Evolutionary conservation across 805 yeast species (phyloP).

Genomic region (Brettanomyces sp.): DNA sequence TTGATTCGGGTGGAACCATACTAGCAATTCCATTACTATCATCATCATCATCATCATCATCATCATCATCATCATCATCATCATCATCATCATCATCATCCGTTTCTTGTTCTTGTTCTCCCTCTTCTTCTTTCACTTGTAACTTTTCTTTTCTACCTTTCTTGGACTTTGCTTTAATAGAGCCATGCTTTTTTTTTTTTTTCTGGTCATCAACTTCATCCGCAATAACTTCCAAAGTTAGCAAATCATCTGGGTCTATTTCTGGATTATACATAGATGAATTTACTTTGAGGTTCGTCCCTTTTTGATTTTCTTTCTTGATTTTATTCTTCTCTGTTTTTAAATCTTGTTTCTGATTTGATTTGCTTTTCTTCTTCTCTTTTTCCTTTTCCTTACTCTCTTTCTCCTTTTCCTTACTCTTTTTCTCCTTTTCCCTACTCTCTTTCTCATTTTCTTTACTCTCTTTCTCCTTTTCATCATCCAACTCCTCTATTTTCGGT

Average conservation of each 20-base stretch:
- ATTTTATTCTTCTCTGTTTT: not conserved
- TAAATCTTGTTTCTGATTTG: not conserved
- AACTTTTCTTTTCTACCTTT: too few relatives aligned
- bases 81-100: conserved; percentile 11
- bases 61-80: conserved; percentile 20
- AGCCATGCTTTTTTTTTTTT: conserved; percentile 16
- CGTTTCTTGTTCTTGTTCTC: too few relatives aligned
- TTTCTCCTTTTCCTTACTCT: not conserved
- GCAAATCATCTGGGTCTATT: conserved; percentile 35
- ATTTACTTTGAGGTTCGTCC: conserved; percentile 2
- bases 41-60: conserved; percentile 11
- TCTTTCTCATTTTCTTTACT: not conserved
- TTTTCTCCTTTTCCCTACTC: too few relatives aligned
- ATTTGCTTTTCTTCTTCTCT: not conserved
- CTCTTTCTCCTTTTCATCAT: not conserved
- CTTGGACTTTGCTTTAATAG: too few relatives aligned
- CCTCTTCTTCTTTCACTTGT: too few relatives aligned
- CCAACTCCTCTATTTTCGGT: not conserved
- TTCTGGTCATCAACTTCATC: conserved; percentile 29
- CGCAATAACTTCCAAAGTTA: conserved; percentile 46
- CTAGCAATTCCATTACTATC: conserved; percentile 1
- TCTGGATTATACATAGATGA: conserved; percentile 13
- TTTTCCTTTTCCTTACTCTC: not conserved
- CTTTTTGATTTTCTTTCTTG: not conserved
- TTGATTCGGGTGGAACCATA: conserved; percentile 1